Evolutionary conservation across 768 basidiomycete genomes (phyloP).

Genomic region (Filobasidium floriforme): DNA sequence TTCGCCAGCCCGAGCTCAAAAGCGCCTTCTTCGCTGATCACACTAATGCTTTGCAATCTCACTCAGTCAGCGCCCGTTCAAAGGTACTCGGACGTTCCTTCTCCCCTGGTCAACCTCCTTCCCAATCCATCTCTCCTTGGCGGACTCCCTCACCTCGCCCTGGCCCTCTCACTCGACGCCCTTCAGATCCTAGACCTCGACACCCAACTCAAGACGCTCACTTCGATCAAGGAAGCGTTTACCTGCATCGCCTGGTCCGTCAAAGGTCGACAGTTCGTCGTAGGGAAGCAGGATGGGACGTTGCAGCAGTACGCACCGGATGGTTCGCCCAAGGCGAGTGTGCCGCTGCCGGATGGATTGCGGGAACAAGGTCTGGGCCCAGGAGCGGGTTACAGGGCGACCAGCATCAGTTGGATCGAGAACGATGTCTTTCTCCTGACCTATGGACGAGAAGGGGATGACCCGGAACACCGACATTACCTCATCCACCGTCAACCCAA

Average conservation of each 20-base stretch:
- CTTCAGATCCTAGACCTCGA: constrained; percentile 33
- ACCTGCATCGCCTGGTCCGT: constrained; percentile 46
- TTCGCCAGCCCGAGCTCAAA: background rate
- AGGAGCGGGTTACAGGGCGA: constrained; percentile 18
- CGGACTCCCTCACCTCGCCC: constrained; percentile 21
- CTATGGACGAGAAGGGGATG: constrained; percentile 30
- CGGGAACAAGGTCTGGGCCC: constrained; percentile 1
- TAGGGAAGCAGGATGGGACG: constrained; percentile 39
- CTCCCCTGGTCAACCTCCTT: constrained; percentile 34
- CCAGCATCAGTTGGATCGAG: constrained; percentile 47
- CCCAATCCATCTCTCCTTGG: constrained; percentile 35
- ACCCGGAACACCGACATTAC: constrained; percentile 39
- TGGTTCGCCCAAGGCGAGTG: constrained; percentile 41
- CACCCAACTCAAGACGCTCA: background rate
- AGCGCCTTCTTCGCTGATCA: background rate
- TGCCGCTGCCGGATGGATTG: constrained; percentile 35
- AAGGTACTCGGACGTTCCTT: constrained; percentile 24
- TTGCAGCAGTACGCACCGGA: constrained; percentile 46
- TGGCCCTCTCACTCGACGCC: constrained; percentile 13
- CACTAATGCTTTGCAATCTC: background rate
- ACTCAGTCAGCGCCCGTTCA: constrained; percentile 33
- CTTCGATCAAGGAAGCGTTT: constrained; percentile 20
- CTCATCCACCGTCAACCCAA: constrained; percentile 36
- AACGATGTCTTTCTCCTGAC: constrained; percentile 47
- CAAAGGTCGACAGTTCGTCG: constrained; percentile 47